Evolutionary conservation across 2,329 filamentous ascomycete species (phyloP), one percentile per base, ranked within the genome.

Genomic region (Sclerotinia trifoliorum): DNA sequence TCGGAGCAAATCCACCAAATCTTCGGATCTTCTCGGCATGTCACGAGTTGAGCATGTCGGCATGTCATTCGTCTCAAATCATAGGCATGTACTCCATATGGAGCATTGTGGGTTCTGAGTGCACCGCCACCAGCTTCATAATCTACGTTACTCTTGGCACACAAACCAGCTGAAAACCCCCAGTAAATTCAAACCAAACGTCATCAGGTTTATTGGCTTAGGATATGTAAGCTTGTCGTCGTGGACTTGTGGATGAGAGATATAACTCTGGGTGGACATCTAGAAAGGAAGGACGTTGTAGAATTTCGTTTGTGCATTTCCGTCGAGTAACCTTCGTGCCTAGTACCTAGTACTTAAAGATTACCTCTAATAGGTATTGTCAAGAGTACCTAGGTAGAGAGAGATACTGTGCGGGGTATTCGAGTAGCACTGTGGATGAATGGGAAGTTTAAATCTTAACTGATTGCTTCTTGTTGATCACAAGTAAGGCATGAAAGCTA

Each of bases 161-260:
- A 32, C 51, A 56, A 65, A 56, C 51, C 46, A 65, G 63, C 63
- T 65, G 63, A 65, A 65, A 65, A 24, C 63, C 29, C 26, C 21
- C 44, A 32, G 29, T 32, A 51, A n/a, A 35, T 32, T 48, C 11
- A 26, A 51, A 35, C 7, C 42, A 8, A 49, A 51, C 60, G 60
- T 63, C 60, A 63, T 63, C 42, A 15, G 39, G 4, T 17, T 42
- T 15, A 42, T 17, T 42, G 5, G 39, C 29, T 19, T 8, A 55
- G 3, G 19, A 35, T 39, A n/a, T 35, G 29, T 21, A 3, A 55
- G 32, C 29, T 55, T n/a, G 52, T 35, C 52, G 52, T 55, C 29
- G 52, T n/a, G 42, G 42, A 32, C 19, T n/a, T 61, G 17, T 35
- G 29, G 29, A 39, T 39, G 35, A 13, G 13, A 13, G 35, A 39